These are phyloP conservation scores for Leccinellum albellum DNA, from an alignment of 768 basidiomycete species.

Conservation along the genomic window DNA sequence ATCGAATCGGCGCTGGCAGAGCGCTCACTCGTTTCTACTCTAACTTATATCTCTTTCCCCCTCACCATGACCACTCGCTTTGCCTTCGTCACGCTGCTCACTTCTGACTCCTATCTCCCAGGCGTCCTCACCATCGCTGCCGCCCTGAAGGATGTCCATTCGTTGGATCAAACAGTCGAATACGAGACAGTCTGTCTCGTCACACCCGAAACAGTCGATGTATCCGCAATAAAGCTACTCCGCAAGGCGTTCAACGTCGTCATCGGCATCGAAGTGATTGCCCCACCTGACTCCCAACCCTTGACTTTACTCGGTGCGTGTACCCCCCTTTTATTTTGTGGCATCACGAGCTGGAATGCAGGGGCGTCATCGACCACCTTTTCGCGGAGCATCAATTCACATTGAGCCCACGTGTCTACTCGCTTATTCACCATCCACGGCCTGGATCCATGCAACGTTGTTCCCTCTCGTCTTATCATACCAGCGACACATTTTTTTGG, in stretches of 20 bases:
- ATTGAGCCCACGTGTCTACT: constrained; percentile 6
- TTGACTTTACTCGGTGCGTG: constrained; percentile 76
- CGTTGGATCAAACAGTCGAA: constrained; percentile 46
- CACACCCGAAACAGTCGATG: constrained; percentile 90
- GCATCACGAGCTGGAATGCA: constrained; percentile 2
- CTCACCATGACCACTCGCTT: constrained; percentile 57
- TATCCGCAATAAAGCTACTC: constrained; percentile 73
- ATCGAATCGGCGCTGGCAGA: no score
- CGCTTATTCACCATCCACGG: constrained; percentile 6
- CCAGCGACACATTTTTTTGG: background rate
- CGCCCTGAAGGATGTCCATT: constrained; percentile 78
- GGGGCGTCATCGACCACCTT: background rate
- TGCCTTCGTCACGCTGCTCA: constrained; percentile 90
- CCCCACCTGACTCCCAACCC: constrained; percentile 58
- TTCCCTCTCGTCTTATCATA: constrained; percentile 12
- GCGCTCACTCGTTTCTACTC: background rate
- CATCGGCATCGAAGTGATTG: constrained; percentile 88
- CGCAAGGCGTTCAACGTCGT: constrained; percentile 80
- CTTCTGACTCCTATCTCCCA: constrained; percentile 88
- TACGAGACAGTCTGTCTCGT: constrained; percentile 84
- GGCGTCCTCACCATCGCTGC: constrained; percentile 86
- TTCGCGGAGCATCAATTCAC: constrained; percentile 7
- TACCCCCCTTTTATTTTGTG: constrained; percentile 5
- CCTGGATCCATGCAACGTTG: constrained; percentile 17
- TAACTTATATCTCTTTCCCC: constrained; percentile 18